Evolutionary conservation across 345 rosid species (phyloP).

Genomic region (Eucalyptus pauciflora): DNA sequence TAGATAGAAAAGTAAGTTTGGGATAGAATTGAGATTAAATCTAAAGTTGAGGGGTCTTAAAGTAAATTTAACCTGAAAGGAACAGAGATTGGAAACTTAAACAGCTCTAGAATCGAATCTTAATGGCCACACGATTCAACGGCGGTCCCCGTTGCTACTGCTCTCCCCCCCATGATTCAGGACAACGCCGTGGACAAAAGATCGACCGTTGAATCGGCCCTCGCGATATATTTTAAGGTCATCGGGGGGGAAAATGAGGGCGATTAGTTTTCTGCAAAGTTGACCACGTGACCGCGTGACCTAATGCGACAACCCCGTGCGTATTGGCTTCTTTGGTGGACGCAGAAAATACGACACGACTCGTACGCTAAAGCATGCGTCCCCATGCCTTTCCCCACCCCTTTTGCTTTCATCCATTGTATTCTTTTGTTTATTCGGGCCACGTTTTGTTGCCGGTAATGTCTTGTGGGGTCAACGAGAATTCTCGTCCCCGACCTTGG

Average conservation of each 20-base stretch:
- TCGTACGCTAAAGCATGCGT: background rate
- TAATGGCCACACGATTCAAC: background rate
- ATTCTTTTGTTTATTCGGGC: background rate
- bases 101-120: background rate
- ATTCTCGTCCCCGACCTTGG: background rate
- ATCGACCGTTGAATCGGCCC: background rate
- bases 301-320: background rate
- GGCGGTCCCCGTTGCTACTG: background rate
- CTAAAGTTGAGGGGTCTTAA: background rate
- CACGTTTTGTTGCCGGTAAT: background rate
- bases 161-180: background rate
- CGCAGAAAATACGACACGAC: background rate
- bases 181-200: background rate
- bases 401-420: background rate
- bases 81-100: background rate
- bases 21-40: background rate
- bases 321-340: background rate
- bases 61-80: background rate
- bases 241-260: background rate
- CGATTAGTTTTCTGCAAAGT: background rate
- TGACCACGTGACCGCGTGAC: background rate
- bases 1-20: accelerated
- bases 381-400: background rate
- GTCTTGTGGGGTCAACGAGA: background rate
- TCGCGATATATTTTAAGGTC: background rate